Conservation (phyloP, 139 green algal genomes). For the Raphidocelis subcapitata region DNA sequence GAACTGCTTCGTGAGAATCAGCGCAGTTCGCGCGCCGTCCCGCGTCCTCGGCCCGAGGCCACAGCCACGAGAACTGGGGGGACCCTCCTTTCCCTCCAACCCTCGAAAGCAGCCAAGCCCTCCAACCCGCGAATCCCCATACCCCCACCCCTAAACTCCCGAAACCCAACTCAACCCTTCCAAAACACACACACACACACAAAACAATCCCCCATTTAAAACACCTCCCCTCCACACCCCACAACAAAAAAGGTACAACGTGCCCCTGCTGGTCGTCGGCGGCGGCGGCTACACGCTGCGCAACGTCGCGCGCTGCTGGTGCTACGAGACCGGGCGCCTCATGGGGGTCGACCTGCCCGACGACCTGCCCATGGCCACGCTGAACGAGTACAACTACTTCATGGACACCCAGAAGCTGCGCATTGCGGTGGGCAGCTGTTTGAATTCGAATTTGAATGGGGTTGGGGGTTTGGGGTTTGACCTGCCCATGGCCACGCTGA, state of each 20-base stretch:
- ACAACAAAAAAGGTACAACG: slow-evolving; percentile 66
- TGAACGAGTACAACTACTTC: slow-evolving; percentile 80
- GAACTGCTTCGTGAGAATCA: too few relatives aligned
- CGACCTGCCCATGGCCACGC: slow-evolving; percentile 45
- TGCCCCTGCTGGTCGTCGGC: slow-evolving; percentile 95
- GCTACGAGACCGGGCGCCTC: slow-evolving; percentile 93
- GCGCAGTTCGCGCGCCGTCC: too few relatives aligned
- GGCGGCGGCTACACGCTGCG: slow-evolving; percentile 98
- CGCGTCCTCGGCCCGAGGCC: too few relatives aligned
- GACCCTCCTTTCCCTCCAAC: too few relatives aligned
- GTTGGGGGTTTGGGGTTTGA: not conserved
- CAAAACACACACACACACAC: too few relatives aligned
- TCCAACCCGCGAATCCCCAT: too few relatives aligned
- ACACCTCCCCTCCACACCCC: slow-evolving; percentile 9
- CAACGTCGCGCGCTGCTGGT: slow-evolving; percentile 98
- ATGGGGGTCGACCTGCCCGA: slow-evolving; percentile 84
- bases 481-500: slow-evolving; percentile 48
- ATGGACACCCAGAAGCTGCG: slow-evolving; percentile 85
- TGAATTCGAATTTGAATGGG: not conserved
- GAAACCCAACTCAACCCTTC: too few relatives aligned
- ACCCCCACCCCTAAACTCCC: too few relatives aligned
- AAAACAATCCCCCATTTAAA: too few relatives aligned
- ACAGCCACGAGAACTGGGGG: too few relatives aligned
- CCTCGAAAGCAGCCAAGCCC: too few relatives aligned
- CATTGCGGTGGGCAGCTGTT: slow-evolving; percentile 51